Evolutionary conservation across 257 asterid genomes (phyloP), one percentile per base, ranked within the genome.

Genomic region (Solanum chiquidenum): DNA sequence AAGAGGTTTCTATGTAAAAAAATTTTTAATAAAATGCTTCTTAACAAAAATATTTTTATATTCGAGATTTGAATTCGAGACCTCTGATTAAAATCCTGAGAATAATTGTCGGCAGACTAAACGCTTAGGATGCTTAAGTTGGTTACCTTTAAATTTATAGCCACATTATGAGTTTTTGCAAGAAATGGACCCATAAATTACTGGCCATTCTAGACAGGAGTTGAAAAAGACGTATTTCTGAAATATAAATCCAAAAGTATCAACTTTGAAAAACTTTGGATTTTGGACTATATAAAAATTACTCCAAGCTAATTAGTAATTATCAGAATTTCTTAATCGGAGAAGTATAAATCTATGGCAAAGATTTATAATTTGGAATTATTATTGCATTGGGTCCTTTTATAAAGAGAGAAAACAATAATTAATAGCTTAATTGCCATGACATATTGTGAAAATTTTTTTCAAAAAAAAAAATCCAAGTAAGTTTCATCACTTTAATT

Each of bases 21-120:
- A n/a, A n/a, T 42, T 44, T 44, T 1, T 8, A 12, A 62, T 62
- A 23, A n/a, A n/a, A 2, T 66, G 3, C 14, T 25, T 66, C 9
- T 12, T 66, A 66, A 6, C 5, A 3, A 69, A 29, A 31, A 69
- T 3, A 0, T 13, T 14, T 6, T 6, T 4, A 13, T 14, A 13
- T 1, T 29, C 0, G 1, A 14, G 10, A 29, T 69, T 29, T 69
- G 0, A 29, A 69, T 29, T 0, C 12, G 12, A 69, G 12, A 69
- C 0, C 38, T 69, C 12, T 69, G 1, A 3, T 69, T 69, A 69
- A 29, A 69, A 29, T 8, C 0, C 21, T n/a, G 1, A 5, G 0
- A 23, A 71, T 14, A 71, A 14, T 31, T 71, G n/a, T 71, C 40
- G n/a, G 77, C 1, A 16, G 23, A 69, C 12, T 13, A 13, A 71